Evolutionary conservation across 2,329 filamentous ascomycete species (phyloP).

Genomic region (Aspergillus sp.): DNA sequence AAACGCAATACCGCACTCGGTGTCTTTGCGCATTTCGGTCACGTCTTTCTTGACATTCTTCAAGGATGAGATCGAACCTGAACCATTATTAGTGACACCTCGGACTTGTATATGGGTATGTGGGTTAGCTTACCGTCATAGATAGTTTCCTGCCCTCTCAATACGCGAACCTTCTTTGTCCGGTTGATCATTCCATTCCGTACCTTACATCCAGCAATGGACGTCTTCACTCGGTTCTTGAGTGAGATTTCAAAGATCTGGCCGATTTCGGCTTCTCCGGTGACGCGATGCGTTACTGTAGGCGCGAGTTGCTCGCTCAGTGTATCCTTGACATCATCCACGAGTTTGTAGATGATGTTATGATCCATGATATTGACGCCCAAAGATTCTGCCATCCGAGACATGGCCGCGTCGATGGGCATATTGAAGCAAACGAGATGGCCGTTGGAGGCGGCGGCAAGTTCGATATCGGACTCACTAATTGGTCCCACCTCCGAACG

Average conservation of each 20-base stretch:
- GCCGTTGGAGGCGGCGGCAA: constrained; percentile 74
- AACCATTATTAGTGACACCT: not conserved
- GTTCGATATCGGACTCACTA: constrained; percentile 83
- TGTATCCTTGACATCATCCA: constrained; percentile 52
- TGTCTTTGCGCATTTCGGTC: constrained; percentile 82
- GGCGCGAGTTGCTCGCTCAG: constrained; percentile 71
- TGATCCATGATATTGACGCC: constrained; percentile 79
- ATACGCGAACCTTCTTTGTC: constrained; percentile 66
- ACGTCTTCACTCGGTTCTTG: constrained; percentile 67
- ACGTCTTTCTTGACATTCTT: constrained; percentile 94
- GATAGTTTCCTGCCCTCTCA: constrained; percentile 68
- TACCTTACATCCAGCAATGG: constrained; percentile 84
- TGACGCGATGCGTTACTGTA: constrained; percentile 65
- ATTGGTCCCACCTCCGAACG: constrained; percentile 75
- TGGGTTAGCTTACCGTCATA: constrained; percentile 70
- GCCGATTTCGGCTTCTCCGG: constrained; percentile 83
- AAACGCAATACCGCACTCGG: constrained; percentile 90
- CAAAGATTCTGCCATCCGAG: constrained; percentile 65
- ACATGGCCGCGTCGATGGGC: constrained; percentile 65
- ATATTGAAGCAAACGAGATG: constrained; percentile 86
- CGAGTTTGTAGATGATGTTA: constrained; percentile 61
- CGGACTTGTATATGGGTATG: not conserved
- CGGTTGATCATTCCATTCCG: constrained; percentile 73
- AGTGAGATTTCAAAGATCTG: constrained; percentile 82
- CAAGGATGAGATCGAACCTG: constrained; percentile 76